A percentile compares a stretch with the other conserved stretches of the same genome.
Evolutionary conservation across 2,329 filamentous ascomycete genomes (phyloP).

Genomic region (Colletotrichum cereale): DNA sequence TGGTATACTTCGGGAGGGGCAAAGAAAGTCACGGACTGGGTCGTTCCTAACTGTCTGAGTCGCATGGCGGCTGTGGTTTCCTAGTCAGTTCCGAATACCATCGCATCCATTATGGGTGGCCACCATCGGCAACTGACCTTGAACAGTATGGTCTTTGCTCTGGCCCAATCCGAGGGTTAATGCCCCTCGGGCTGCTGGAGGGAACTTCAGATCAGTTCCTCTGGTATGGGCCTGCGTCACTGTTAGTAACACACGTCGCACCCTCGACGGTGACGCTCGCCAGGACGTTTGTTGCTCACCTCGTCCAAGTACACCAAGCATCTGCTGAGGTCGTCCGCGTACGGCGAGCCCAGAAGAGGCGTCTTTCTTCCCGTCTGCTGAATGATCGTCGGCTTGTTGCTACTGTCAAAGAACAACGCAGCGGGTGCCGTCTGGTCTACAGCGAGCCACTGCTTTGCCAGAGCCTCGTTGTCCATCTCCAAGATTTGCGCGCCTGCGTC

Average conservation of each 20-base stretch:
- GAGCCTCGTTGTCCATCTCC: constrained; percentile 66
- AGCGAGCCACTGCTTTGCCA: constrained; percentile 65
- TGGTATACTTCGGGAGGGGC: constrained; percentile 72
- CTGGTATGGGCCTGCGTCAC: constrained; percentile 63
- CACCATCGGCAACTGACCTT: constrained; percentile 56
- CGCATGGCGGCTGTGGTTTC: constrained; percentile 70
- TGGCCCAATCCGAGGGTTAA: constrained; percentile 68
- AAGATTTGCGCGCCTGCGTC: constrained; percentile 75
- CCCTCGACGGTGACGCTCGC: neutral
- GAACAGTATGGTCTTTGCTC: constrained; percentile 72
- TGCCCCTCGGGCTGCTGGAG: constrained; percentile 59
- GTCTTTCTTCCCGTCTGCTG: constrained; percentile 51
- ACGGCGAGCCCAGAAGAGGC: constrained; percentile 66
- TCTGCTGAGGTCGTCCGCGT: constrained; percentile 62
- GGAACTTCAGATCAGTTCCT: constrained; percentile 71
- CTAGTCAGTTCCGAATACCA: neutral
- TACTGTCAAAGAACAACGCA: constrained; percentile 65
- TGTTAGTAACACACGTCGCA: neutral
- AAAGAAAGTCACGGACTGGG: constrained; percentile 68
- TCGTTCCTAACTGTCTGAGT: constrained; percentile 67
- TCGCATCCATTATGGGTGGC: neutral
- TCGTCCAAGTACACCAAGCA: constrained; percentile 73
- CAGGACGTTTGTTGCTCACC: constrained; percentile 35
- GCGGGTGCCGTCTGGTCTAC: constrained; percentile 58
- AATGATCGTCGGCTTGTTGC: constrained; percentile 60